Evolutionary conservation across 2,329 filamentous ascomycete genomes (phyloP).

Genomic region (Neurospora sp.): DNA sequence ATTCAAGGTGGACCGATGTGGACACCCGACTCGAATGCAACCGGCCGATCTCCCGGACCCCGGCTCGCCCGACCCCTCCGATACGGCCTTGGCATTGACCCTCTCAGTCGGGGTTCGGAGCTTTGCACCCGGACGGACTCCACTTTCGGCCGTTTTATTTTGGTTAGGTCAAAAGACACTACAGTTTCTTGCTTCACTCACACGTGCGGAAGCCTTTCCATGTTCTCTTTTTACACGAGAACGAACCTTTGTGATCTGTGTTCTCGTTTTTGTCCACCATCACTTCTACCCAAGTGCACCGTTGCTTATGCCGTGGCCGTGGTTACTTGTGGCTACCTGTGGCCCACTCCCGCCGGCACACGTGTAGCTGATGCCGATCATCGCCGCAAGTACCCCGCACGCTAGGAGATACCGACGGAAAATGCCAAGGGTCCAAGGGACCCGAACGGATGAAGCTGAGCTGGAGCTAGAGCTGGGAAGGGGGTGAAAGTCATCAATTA

Average conservation of each 20-base stretch:
- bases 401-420: background rate
- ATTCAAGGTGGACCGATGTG: background rate
- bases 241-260: background rate
- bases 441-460: background rate
- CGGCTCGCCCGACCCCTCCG: background rate
- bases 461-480: background rate
- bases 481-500: background rate
- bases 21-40: background rate
- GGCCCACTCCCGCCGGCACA: slow-evolving; percentile 1
- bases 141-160: background rate
- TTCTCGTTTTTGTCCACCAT: background rate
- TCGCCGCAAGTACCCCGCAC: background rate
- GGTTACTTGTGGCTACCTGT: background rate
- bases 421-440: background rate
- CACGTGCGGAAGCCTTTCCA: background rate
- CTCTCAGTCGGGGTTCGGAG: background rate
- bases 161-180: background rate
- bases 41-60: background rate
- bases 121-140: background rate
- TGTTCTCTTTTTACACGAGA: background rate
- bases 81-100: background rate
- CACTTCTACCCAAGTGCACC: background rate
- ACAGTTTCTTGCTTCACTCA: background rate
- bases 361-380: background rate
- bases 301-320: background rate